phyloP scores from a whole-genome alignment of 2,329 filamentous ascomycete species.

The Trichoderma sp. region DNA sequence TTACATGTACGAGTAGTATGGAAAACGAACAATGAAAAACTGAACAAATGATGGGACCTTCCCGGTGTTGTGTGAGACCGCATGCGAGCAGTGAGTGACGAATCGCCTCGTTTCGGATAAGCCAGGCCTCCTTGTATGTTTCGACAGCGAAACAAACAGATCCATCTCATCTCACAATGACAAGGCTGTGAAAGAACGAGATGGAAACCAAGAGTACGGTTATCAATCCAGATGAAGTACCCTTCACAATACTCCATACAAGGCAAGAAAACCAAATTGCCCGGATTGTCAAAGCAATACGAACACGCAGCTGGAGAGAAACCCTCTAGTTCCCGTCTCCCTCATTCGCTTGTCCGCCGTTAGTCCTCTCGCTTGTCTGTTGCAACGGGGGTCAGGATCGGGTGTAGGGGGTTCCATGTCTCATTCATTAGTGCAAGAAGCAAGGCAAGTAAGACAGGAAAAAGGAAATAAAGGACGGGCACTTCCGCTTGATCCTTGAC shows the following conservation, averaged over 20 bases:
- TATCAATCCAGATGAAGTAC: no score
- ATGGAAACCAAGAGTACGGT: no score
- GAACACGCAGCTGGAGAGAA: no score
- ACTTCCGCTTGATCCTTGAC: conserved; percentile 20
- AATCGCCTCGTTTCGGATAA: conserved; percentile 11
- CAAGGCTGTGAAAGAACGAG: neutral
- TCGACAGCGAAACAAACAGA: conserved; percentile 11
- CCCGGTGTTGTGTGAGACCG: neutral
- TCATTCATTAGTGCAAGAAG: neutral
- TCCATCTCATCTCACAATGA: neutral
- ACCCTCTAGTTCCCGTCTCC: no score
- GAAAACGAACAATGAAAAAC: neutral
- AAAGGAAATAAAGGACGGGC: conserved; percentile 3
- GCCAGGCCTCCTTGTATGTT: neutral
- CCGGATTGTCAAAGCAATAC: no score
- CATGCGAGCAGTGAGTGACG: neutral
- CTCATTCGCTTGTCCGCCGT: no score
- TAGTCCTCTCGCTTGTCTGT: neutral
- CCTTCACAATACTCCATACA: no score
- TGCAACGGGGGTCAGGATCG: neutral
- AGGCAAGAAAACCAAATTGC: no score
- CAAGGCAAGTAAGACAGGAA: neutral
- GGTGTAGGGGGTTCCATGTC: neutral
- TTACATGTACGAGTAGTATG: conserved; percentile 2
- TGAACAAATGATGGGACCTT: neutral